A percentile compares a stretch with the other conserved stretches of the same genome.
phyloP scores from a whole-genome alignment of 371 early-diverging fungal genomes.

The Basidiobolus meristosporus region DNA sequence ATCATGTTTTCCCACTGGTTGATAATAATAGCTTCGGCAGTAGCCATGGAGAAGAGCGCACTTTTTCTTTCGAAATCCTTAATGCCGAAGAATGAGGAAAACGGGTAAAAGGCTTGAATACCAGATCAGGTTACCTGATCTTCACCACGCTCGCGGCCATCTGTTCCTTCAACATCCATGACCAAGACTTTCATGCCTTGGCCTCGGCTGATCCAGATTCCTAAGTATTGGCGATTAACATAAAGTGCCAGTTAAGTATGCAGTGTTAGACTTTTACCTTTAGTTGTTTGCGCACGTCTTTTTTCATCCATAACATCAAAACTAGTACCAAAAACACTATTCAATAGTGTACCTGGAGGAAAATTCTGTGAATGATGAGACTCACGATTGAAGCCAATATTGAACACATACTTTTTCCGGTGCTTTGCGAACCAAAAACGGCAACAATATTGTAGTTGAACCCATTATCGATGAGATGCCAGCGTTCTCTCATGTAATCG shows the following conservation, averaged over 20 bases:
- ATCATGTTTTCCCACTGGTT: constrained; percentile 97
- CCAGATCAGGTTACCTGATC: constrained; percentile 41
- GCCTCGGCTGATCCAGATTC: constrained; percentile 86
- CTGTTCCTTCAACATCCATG: constrained; percentile 97
- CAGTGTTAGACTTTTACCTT: constrained; percentile 24
- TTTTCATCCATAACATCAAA: constrained; percentile 89
- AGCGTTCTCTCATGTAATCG: constrained; percentile 50
- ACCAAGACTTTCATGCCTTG: constrained; percentile 68
- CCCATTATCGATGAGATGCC: constrained; percentile 71
- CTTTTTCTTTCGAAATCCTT: constrained; percentile 94
- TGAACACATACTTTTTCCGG: constrained; percentile 70
- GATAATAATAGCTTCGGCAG: constrained; percentile 85
- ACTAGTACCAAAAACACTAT: constrained; percentile 78
- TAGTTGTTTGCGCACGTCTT: constrained; percentile 80
- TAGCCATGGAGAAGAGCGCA: constrained; percentile 90
- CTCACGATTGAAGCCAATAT: neutral
- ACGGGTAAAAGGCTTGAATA: neutral
- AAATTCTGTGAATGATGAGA: too few species aligned
- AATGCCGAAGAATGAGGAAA: too few species aligned
- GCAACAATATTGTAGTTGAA: constrained; percentile 92
- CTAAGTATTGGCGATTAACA: constrained; percentile 8
- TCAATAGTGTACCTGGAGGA: constrained; percentile 73
- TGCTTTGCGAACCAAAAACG: constrained; percentile 95
- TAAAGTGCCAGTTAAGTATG: neutral
- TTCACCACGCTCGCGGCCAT: constrained; percentile 95